Evolutionary conservation across 108 stramenopile genomes (phyloP).

Genomic region (Nannochloropsis granulata): DNA sequence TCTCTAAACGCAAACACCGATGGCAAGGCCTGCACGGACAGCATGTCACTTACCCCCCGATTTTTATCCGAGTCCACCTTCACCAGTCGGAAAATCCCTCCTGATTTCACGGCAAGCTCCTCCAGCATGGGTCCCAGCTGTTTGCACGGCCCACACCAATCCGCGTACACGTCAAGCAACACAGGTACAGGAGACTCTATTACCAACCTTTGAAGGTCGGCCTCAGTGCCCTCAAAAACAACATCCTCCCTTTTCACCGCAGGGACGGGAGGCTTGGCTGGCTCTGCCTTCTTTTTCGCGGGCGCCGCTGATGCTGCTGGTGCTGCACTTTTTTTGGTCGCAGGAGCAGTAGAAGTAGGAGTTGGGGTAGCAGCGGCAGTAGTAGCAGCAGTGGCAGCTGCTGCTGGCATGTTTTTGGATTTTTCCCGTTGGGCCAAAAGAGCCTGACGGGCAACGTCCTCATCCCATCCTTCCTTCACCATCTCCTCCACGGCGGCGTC

Average conservation of each 20-base stretch:
- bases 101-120: conserved; percentile 24
- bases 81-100: conserved; percentile 29
- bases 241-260: conserved; percentile 25
- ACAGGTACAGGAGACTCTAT: conserved; percentile 36
- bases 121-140: conserved; percentile 38
- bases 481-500: not conserved
- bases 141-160: conserved; percentile 41
- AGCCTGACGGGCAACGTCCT: conserved; percentile 33
- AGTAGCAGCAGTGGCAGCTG: not conserved
- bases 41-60: not conserved
- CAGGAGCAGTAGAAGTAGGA: not conserved
- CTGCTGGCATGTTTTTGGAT: conserved; percentile 8
- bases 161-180: conserved; percentile 34
- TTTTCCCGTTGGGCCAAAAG: conserved; percentile 27
- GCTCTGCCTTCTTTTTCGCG: not conserved
- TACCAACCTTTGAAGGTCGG: conserved; percentile 29
- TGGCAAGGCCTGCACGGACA: conserved; percentile 10
- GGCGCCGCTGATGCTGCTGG: not conserved
- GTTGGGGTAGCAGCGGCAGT: not conserved
- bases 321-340: not conserved
- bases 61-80: conserved; percentile 3
- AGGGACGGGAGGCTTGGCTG: conserved; percentile 3
- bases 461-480: conserved; percentile 35
- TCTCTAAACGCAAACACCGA: conserved; percentile 21
- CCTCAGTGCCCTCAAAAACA: conserved; percentile 33